Percentiles rank a stretch among this genome's conserved stretches.
Evolutionary conservation across 140 eudicot genomes (phyloP).

Genomic region (Artemisia princeps): DNA sequence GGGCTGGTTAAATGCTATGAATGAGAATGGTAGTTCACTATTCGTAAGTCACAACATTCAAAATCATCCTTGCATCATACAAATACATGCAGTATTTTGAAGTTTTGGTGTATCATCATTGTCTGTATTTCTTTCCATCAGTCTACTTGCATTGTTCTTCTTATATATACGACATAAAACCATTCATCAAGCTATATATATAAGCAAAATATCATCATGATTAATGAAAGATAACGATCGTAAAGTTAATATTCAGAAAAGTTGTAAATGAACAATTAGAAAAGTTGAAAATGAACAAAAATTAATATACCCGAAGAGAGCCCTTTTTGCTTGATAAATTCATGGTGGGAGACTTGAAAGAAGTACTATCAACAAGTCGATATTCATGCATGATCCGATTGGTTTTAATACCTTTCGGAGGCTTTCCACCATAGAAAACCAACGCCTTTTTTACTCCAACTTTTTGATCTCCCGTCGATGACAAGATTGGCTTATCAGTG

Average conservation of each 20-base stretch:
- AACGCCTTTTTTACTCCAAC: conserved; percentile 59
- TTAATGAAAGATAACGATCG: too few relatives aligned
- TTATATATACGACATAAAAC: conserved; percentile 48
- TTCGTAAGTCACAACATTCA: too few relatives aligned
- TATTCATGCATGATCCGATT: conserved; percentile 73
- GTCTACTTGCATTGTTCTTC: conserved; percentile 35
- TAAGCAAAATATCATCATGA: neutral
- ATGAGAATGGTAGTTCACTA: too few relatives aligned
- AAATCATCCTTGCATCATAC: too few relatives aligned
- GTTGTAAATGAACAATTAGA: neutral
- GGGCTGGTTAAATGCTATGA: too few relatives aligned
- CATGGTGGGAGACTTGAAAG: conserved; percentile 27
- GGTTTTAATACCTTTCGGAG: conserved; percentile 57
- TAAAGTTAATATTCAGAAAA: neutral
- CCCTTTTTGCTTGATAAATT: conserved; percentile 27
- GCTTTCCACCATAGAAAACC: conserved; percentile 58
- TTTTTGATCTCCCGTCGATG: conserved; percentile 35
- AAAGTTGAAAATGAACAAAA: neutral
- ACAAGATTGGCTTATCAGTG: conserved; percentile 48
- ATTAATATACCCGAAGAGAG: conserved; percentile 35
- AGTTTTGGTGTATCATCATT: neutral
- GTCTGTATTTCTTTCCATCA: conserved; percentile 23
- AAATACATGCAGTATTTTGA: too few relatives aligned
- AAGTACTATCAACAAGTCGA: conserved; percentile 35
- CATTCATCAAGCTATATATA: conserved; percentile 43